Evolutionary conservation across 1,139 yeast species (phyloP), one percentile per base, ranked within the genome.

Genomic region (Cylindricascospora bacillispora): DNA sequence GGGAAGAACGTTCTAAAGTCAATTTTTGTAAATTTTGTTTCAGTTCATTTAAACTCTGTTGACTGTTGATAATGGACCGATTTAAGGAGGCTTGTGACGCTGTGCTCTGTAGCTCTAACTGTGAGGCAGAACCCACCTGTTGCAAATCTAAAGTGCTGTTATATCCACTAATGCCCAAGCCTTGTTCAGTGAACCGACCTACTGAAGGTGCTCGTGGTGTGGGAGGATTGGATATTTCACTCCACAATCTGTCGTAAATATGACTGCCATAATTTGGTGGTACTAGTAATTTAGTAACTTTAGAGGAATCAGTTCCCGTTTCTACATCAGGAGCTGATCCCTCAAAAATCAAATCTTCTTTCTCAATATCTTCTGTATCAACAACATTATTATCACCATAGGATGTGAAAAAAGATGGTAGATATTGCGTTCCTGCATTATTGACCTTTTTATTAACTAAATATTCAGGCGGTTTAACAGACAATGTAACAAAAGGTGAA

Each of bases 181-280:
- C 9, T 10, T 7, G 9, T 7, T 18, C 21, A 7, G 10, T 10
- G 10, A 18, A 18, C n/a, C n/a, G n/a, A n/a, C n/a, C n/a, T n/a
- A n/a, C n/a, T n/a, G n/a, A n/a, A n/a, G n/a, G n/a, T n/a, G n/a
- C n/a, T 7, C 10, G 10, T 18, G 21, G 21, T 18, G 7, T 10
- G 10, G 7, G 7, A 18, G 7, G 21, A 10, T 18, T 18, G 7
- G 21, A 18, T 18, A 18, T 7, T 18, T 79, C 93, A 22, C 69
- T 64, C 86, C 86, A 86, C 23, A 89, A 58, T 34, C 85, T 60
- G 54, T 89, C 98, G 54, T 81, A 85, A 22, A 85, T 71, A 51
- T 83, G 94, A 37, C 68, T 73, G 36, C 76, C 85, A 49, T 89
- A 89, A 38, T 79, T 67, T 16, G 98, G 98, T 3, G 97, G 97